phyloP scores from a whole-genome alignment of 2,329 filamentous ascomycete species.

The Sporothrix pallida region DNA sequence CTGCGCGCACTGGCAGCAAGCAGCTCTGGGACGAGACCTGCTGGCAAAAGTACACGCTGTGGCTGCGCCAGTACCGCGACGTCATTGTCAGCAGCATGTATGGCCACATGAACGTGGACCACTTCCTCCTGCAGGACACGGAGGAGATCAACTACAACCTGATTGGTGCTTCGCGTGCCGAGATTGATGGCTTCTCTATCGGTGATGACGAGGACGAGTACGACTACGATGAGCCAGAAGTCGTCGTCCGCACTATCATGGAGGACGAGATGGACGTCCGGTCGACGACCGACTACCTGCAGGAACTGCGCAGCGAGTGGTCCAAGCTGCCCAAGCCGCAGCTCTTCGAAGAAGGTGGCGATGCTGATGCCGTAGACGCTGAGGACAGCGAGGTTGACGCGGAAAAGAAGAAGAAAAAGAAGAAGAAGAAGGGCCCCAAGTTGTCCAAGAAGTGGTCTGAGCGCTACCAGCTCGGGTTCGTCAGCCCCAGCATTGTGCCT shows the following conservation, averaged over 20 bases:
- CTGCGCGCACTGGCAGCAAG: slow-evolving; percentile 84
- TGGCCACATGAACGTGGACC: slow-evolving; percentile 98
- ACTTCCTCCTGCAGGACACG: slow-evolving; percentile 91
- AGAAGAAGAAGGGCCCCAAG: slow-evolving; percentile 48
- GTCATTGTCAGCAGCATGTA: slow-evolving; percentile 80
- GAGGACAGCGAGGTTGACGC: slow-evolving; percentile 33
- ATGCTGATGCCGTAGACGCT: slow-evolving; percentile 39
- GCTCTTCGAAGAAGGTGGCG: slow-evolving; percentile 20
- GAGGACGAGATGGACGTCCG: slow-evolving; percentile 64
- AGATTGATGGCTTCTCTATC: slow-evolving; percentile 19
- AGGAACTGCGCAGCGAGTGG: slow-evolving; percentile 80
- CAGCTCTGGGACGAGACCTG: slow-evolving; percentile 93
- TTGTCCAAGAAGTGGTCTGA: slow-evolving; percentile 69
- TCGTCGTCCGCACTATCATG: slow-evolving; percentile 46
- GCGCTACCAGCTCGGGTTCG: slow-evolving; percentile 79
- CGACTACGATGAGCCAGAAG: not conserved
- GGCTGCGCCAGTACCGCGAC: slow-evolving; percentile 89
- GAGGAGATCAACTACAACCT: slow-evolving; percentile 70
- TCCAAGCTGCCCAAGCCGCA: slow-evolving; percentile 67
- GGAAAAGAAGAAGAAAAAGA: slow-evolving; percentile 39
- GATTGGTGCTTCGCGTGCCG: slow-evolving; percentile 40
- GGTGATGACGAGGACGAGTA: slow-evolving; percentile 44
- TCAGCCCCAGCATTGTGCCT: slow-evolving; percentile 87
- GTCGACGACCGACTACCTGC: slow-evolving; percentile 79
- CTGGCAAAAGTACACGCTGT: slow-evolving; percentile 96